These are phyloP conservation scores for Colletotrichum sp. DNA, from an alignment of 2,329 filamentous ascomycete genomes.

Conservation along the genomic window DNA sequence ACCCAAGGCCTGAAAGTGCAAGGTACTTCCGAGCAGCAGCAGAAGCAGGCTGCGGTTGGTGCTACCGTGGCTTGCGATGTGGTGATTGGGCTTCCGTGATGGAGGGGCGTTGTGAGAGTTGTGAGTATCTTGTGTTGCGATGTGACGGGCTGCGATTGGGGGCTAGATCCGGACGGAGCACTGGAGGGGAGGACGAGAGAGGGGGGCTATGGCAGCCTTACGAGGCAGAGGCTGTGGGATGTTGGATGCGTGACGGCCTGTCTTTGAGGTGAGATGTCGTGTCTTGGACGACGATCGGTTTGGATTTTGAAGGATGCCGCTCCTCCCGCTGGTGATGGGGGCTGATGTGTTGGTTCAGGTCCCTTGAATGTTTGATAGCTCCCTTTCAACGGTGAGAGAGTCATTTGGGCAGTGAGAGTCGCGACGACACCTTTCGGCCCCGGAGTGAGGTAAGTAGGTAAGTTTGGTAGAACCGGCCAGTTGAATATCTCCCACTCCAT, in stretches of 20 bases:
- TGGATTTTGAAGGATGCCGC: background rate
- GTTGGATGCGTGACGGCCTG: background rate
- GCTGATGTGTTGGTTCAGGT: background rate
- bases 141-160: background rate
- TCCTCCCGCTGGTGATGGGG: background rate
- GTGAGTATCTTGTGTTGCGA: background rate
- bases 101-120: background rate
- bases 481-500: too few species aligned
- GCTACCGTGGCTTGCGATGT: background rate
- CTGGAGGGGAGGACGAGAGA: background rate
- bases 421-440: too few species aligned
- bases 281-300: background rate
- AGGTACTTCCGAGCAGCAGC: background rate
- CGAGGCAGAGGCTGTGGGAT: background rate
- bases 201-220: background rate
- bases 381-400: conserved; percentile 14
- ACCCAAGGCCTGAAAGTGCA: background rate
- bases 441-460: too few species aligned
- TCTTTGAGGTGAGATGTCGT: background rate
- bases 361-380: background rate
- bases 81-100: background rate
- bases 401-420: too few species aligned
- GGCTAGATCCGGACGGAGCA: background rate
- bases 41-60: background rate
- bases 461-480: too few species aligned